Conservation (phyloP, 768 basidiomycete species). For the Leccinum aurantiacum region DNA sequence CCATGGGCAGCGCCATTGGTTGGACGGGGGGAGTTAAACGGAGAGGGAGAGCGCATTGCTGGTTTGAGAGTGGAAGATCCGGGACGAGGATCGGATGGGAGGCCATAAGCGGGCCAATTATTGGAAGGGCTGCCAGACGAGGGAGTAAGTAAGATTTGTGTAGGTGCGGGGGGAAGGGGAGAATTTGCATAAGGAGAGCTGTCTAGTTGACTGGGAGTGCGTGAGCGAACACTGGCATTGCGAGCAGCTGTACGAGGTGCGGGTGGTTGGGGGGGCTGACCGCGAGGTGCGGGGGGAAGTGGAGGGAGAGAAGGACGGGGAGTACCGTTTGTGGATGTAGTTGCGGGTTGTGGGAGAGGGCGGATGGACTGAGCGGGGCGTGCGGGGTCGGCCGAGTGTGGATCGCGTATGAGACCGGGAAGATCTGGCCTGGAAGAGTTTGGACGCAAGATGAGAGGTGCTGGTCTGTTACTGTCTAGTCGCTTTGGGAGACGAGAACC, state of each 20-base stretch:
- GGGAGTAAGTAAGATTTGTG: conserved; percentile 45
- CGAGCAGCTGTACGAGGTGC: conserved; percentile 32
- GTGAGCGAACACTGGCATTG: conserved; percentile 36
- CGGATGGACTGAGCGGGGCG: conserved; percentile 29
- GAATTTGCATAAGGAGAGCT: conserved; percentile 44
- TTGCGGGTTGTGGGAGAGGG: conserved; percentile 32
- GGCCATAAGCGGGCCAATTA: conserved; percentile 49
- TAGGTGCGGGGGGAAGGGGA: conserved; percentile 43
- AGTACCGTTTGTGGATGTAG: conserved; percentile 28
- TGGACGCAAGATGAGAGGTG: conserved; percentile 73
- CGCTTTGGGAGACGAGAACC: conserved; percentile 41
- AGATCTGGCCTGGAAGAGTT: conserved; percentile 58
- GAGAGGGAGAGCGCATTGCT: conserved; percentile 40
- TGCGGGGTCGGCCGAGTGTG: conserved; percentile 51
- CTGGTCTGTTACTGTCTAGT: conserved; percentile 66
- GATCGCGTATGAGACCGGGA: conserved; percentile 70
- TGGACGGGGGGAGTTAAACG: conserved; percentile 36
- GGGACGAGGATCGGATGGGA: conserved; percentile 63
- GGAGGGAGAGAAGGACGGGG: conserved; percentile 58
- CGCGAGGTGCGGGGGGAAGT: conserved; percentile 66
- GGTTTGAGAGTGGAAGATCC: conserved; percentile 44
- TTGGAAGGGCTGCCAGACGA: conserved; percentile 28
- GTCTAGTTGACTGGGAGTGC: conserved; percentile 62
- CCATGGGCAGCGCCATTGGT: conserved; percentile 47
- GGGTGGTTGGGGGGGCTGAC: conserved; percentile 56